Percentiles rank a stretch among this genome's conserved stretches.
phyloP scores from a whole-genome alignment of 2,329 filamentous ascomycete species.

The Zymoseptoria crescenta region DNA sequence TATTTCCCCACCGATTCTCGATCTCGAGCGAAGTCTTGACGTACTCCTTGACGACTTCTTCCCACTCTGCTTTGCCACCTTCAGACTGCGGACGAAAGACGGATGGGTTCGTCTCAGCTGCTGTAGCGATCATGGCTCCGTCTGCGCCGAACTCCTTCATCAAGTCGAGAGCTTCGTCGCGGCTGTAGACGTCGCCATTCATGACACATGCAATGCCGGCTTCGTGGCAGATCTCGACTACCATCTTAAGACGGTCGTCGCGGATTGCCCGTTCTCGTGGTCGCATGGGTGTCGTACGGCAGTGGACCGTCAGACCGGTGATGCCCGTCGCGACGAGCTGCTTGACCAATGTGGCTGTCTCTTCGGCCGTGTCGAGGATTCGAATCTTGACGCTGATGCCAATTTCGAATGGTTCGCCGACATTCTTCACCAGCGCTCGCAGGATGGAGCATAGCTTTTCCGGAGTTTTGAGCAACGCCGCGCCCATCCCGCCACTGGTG shows the following conservation, averaged over 20 bases:
- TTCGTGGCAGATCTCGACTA: conserved; percentile 70
- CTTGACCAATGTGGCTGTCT: conserved; percentile 70
- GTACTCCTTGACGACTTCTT: conserved; percentile 69
- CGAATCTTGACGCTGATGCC: conserved; percentile 97
- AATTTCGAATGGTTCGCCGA: conserved; percentile 71
- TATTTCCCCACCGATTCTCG: conserved; percentile 84
- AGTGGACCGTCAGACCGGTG: conserved; percentile 86
- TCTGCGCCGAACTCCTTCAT: conserved; percentile 77
- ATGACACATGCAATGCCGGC: conserved; percentile 87
- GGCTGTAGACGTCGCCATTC: conserved; percentile 81
- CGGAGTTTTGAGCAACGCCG: conserved; percentile 76
- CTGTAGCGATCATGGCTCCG: conserved; percentile 93
- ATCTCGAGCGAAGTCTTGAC: conserved; percentile 64
- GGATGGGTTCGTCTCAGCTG: conserved; percentile 84
- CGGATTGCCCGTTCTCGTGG: conserved; percentile 81
- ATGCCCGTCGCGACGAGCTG: conserved; percentile 81
- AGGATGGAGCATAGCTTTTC: conserved; percentile 79
- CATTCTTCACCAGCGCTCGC: conserved; percentile 68
- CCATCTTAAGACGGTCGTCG: conserved; percentile 69
- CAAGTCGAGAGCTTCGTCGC: conserved; percentile 63
- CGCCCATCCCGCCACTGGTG: conserved; percentile 89
- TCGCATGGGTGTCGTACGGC: conserved; percentile 91
- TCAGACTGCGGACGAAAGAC: conserved; percentile 66
- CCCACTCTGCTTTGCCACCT: conserved; percentile 67
- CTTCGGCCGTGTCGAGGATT: conserved; percentile 65